phyloP scores from a whole-genome alignment of 1,139 yeast species.

The Kurtzmaniella quercitrusa region DNA sequence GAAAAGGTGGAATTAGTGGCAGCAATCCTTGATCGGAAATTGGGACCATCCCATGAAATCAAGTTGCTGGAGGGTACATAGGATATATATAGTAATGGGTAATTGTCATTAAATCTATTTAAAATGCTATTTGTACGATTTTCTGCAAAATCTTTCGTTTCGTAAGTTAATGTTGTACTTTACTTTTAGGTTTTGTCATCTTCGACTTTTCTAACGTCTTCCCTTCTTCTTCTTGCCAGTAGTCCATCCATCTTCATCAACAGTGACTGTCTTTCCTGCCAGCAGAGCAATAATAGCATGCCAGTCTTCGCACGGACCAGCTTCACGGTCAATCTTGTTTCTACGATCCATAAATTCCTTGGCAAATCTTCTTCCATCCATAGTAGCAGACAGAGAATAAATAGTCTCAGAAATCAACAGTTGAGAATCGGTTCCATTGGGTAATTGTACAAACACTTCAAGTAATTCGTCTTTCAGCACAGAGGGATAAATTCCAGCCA shows the following conservation, averaged over 20 bases:
- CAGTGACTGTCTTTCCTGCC: constrained; percentile 42
- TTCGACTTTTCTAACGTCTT: constrained; percentile 8
- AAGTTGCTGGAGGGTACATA: background rate
- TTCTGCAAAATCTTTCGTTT: background rate
- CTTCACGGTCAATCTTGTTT: constrained; percentile 59
- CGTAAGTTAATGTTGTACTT: background rate
- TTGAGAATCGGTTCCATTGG: constrained; percentile 62
- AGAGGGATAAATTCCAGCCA: constrained; percentile 68
- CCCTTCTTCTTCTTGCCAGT: constrained; percentile 51
- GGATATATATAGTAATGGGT: background rate
- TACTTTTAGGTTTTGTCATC: background rate
- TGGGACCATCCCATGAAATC: background rate
- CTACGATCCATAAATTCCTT: constrained; percentile 82
- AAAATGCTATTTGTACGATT: background rate
- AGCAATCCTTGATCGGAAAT: constrained; percentile 13
- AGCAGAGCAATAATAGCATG: constrained; percentile 54
- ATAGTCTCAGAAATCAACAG: constrained; percentile 92
- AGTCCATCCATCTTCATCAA: constrained; percentile 76
- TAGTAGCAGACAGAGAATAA: constrained; percentile 82
- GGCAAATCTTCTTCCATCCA: constrained; percentile 96
- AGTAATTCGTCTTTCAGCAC: constrained; percentile 74
- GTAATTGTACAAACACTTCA: constrained; percentile 76
- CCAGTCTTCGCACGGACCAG: constrained; percentile 59
- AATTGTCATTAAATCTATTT: background rate
- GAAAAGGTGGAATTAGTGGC: constrained; percentile 37